Evolutionary conservation across 768 basidiomycete genomes (phyloP), one percentile per base, ranked within the genome.

Genomic region (Phlebiopsis gigantea): DNA sequence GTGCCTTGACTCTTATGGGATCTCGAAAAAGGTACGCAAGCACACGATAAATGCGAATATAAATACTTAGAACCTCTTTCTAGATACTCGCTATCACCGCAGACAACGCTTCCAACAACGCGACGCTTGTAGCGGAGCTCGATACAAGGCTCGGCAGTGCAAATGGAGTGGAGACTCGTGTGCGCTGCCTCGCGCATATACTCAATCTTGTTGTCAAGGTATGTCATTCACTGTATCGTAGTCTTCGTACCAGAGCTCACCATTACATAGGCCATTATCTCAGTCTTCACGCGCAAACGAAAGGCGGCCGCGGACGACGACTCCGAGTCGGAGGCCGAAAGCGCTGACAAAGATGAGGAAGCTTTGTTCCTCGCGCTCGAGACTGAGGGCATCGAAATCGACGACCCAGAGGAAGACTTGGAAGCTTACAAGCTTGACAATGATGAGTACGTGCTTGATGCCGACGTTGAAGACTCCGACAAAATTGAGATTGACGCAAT

Each of bases 51-150:
- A 44, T 21, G 4, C 39, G 17, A 48, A 6, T 49, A 12, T 7
- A 6, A 4, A 30, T 26, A 28, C 22, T 43, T 2, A 29, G 7
- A 10, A 19, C 22, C 39, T 44, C 19, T 21, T 46, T 42, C 22
- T 51, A 57, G 58, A 49, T 60, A 9, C 46, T 57, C 6, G 48
- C 10, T 7, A 14, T 75, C 1, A 75, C 73, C 0, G 72, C 68
- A 48, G 68, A 75, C 56, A 75, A 74, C 54, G 71, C 73, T 0
- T 53, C 42, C 2, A 76, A 74, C 48, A 77, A 75, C 56, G 48
- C 51, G 17, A 73, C 69, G 0, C 72, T 74, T 68, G 22, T 70
- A 0, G 46, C 55, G 14, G 41, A 51, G 17, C 34, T 57, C 10
- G 28, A 56, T 21, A 45, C 28, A 9, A n/a, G n/a, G n/a, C 56